phyloP scores from a whole-genome alignment of 495 filamentous ascomycete genomes.

The Xylaria cubensis region DNA sequence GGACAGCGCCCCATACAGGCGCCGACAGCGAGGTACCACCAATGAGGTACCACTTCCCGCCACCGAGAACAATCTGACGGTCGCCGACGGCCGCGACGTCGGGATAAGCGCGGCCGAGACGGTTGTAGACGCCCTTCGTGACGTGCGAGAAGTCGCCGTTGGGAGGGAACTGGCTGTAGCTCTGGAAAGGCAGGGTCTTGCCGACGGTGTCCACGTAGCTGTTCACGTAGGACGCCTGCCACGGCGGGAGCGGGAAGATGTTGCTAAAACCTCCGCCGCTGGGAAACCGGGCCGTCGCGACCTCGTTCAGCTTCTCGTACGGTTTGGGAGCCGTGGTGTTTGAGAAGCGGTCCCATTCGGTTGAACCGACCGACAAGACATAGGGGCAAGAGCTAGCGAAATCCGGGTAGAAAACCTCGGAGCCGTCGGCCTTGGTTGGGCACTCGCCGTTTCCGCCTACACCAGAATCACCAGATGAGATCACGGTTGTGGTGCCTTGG shows the following conservation, averaged over 20 bases:
- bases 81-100: slow-evolving; percentile 72
- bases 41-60: slow-evolving; percentile 47
- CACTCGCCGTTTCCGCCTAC: slow-evolving; percentile 51
- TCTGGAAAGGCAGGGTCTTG: slow-evolving; percentile 22
- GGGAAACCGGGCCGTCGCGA: slow-evolving; percentile 53
- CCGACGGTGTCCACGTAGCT: slow-evolving; percentile 59
- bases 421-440: slow-evolving; percentile 39
- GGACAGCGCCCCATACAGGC: slow-evolving; percentile 62
- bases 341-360: slow-evolving; percentile 29
- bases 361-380: slow-evolving; percentile 46
- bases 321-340: slow-evolving; percentile 25
- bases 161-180: slow-evolving; percentile 31
- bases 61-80: slow-evolving; percentile 57
- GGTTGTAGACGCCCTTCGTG: slow-evolving; percentile 53
- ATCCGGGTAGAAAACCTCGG: slow-evolving; percentile 33
- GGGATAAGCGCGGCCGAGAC: slow-evolving; percentile 66
- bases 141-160: slow-evolving; percentile 47
- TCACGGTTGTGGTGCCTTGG: slow-evolving; percentile 63
- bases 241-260: slow-evolving; percentile 64
- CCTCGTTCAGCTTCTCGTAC: slow-evolving; percentile 45
- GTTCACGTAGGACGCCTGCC: slow-evolving; percentile 61
- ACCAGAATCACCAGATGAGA: slow-evolving; percentile 65
- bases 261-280: slow-evolving; percentile 75
- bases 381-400: slow-evolving; percentile 46
- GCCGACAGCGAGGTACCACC: slow-evolving; percentile 66